phyloP scores from a whole-genome alignment of 2,329 filamentous ascomycete species.

The Aspergillus amoenus region DNA sequence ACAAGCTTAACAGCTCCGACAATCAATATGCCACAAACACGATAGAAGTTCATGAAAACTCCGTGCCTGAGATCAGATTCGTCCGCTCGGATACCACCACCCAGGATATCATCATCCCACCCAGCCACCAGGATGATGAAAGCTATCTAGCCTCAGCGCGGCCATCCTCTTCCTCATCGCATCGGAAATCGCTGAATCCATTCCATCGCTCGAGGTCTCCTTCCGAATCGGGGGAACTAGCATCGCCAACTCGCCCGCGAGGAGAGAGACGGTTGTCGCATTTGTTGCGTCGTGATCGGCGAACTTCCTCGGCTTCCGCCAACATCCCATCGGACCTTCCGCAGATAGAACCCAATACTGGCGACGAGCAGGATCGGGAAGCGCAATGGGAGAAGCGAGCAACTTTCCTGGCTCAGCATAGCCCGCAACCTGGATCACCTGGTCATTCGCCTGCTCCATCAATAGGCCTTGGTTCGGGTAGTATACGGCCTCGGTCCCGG shows the following conservation, averaged over 20 bases:
- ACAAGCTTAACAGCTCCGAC: conserved; percentile 45
- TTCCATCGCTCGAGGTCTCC: conserved; percentile 32
- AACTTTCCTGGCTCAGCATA: conserved; percentile 73
- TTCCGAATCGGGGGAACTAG: conserved; percentile 23
- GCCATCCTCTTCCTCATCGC: conserved; percentile 33
- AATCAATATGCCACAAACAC: conserved; percentile 48
- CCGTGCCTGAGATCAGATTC: conserved; percentile 72
- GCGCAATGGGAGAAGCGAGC: conserved; percentile 89
- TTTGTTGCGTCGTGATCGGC: conserved; percentile 37
- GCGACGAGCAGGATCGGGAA: conserved; percentile 58
- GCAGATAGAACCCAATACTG: conserved; percentile 59
- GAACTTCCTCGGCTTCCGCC: conserved; percentile 48
- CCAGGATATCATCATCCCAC: conserved; percentile 75
- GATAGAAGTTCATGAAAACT: conserved; percentile 27
- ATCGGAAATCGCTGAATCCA: conserved; percentile 31
- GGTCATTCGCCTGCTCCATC: conserved; percentile 27
- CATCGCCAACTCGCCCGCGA: conserved; percentile 26
- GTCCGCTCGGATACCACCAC: conserved; percentile 79
- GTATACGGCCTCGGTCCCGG: conserved; percentile 23
- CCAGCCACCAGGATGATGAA: conserved; percentile 52
- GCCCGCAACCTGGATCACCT: conserved; percentile 45
- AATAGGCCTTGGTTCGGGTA: conserved; percentile 11
- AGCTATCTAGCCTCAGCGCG: conserved; percentile 19
- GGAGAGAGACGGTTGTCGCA: conserved; percentile 35
- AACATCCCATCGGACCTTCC: conserved; percentile 80